These are phyloP conservation scores for Blastomyces silverae DNA, from an alignment of 2,329 filamentous ascomycete genomes.

Conservation along the genomic window DNA sequence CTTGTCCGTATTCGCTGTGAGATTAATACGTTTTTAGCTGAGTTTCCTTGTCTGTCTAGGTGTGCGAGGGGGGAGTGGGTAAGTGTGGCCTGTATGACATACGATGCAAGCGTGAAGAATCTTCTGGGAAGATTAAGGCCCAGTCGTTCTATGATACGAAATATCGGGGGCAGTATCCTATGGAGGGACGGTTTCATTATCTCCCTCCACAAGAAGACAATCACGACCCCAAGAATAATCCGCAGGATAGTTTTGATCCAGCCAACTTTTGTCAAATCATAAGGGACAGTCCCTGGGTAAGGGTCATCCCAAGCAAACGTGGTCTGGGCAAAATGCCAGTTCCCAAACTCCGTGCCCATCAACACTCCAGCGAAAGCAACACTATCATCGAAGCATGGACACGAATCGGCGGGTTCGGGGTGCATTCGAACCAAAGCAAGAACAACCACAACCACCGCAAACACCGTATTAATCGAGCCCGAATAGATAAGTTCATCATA, in stretches of 20 bases:
- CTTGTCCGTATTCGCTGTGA: conserved; percentile 67
- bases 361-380: conserved; percentile 87
- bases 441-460: conserved; percentile 59
- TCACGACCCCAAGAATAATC: conserved; percentile 69
- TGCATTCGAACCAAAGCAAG: conserved; percentile 78
- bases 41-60: not conserved
- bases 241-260: conserved; percentile 57
- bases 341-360: conserved; percentile 73
- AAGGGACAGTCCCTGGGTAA: conserved; percentile 55
- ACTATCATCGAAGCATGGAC: conserved; percentile 93
- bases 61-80: not conserved
- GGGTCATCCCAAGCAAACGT: conserved; percentile 48
- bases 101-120: conserved; percentile 84
- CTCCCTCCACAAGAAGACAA: conserved; percentile 86
- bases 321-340: conserved; percentile 70
- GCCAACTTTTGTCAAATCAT: conserved; percentile 61
- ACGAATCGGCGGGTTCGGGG: conserved; percentile 92
- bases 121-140: conserved; percentile 76
- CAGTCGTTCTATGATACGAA: conserved; percentile 72
- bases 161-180: conserved; percentile 71
- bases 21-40: conserved; percentile 18
- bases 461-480: conserved; percentile 57
- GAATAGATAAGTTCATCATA: conserved; percentile 66
- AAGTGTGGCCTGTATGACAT: conserved; percentile 25
- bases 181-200: conserved; percentile 79